These are phyloP conservation scores for Moricandia moricandioides DNA, from an alignment of 345 rosid genomes.

Conservation along the genomic window DNA sequence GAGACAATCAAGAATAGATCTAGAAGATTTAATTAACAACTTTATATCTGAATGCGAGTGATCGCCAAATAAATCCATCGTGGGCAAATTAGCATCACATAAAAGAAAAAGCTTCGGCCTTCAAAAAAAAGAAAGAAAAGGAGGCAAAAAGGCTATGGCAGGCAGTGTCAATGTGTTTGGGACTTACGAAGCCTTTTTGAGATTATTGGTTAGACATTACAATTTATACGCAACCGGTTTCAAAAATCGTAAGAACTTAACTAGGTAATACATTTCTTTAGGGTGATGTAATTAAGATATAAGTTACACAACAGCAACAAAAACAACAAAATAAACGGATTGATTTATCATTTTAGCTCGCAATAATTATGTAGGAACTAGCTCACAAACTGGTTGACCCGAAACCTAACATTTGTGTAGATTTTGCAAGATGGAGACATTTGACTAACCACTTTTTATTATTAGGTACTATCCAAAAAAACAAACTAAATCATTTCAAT, in stretches of 20 bases:
- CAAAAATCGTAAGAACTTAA: not conserved
- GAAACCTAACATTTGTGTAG: slow-evolving; percentile 15
- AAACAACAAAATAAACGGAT: not conserved
- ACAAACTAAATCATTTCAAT: too few species aligned
- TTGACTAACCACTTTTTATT: slow-evolving; percentile 8
- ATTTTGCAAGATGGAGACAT: slow-evolving; percentile 16
- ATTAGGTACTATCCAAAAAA: not conserved
- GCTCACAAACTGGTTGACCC: slow-evolving; percentile 5
- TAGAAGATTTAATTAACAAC: not conserved
- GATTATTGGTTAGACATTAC: too few species aligned
- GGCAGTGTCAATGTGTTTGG: slow-evolving; percentile 20
- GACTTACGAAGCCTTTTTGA: not conserved
- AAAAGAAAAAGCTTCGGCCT: not conserved
- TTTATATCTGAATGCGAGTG: slow-evolving; percentile 2
- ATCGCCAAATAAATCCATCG: not conserved
- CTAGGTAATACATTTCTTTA: not conserved
- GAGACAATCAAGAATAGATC: slow-evolving; percentile 18
- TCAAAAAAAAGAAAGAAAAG: not conserved
- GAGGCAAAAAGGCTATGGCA: slow-evolving; percentile 25
- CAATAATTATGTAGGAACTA: slow-evolving; percentile 24
- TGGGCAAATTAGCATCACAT: slow-evolving; percentile 23
- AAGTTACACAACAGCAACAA: not conserved
- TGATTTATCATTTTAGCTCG: not conserved
- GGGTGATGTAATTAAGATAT: not conserved
- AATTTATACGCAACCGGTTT: not conserved